These are phyloP conservation scores for Aureobasidium uvarum DNA, from an alignment of 2,329 filamentous ascomycete genomes.

Conservation along the genomic window DNA sequence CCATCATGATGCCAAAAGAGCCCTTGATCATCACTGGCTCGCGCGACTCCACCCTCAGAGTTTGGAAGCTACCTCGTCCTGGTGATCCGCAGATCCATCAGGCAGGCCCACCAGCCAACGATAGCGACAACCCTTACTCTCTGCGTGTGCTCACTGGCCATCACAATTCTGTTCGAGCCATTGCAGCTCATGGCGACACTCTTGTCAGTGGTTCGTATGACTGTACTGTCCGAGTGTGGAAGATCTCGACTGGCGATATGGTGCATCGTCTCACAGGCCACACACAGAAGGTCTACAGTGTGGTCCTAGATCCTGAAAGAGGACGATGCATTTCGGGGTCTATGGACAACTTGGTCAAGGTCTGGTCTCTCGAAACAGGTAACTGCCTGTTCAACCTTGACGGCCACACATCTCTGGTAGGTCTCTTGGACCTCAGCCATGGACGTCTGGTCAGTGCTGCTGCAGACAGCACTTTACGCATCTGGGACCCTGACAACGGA, in stretches of 20 bases:
- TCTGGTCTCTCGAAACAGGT: constrained; percentile 91
- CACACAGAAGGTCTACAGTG: constrained; percentile 91
- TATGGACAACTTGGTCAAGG: constrained; percentile 97
- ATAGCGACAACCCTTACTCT: constrained; percentile 89
- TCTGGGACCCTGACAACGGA: constrained; percentile 94
- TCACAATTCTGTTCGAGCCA: constrained; percentile 89
- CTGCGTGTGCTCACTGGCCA: constrained; percentile 84
- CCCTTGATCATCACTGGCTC: constrained; percentile 97
- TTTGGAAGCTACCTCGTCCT: constrained; percentile 87
- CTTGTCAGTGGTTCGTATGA: constrained; percentile 98
- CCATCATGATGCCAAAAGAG: constrained; percentile 88
- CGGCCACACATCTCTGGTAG: constrained; percentile 88
- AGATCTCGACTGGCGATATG: constrained; percentile 89
- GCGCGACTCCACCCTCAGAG: constrained; percentile 85
- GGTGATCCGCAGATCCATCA: constrained; percentile 77
- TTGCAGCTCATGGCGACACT: constrained; percentile 90
- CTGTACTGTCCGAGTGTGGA: constrained; percentile 92
- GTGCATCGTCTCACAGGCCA: constrained; percentile 83
- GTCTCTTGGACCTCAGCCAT: constrained; percentile 82
- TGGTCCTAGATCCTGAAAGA: constrained; percentile 86
- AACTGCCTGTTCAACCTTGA: constrained; percentile 84
- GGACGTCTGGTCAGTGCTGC: constrained; percentile 92
- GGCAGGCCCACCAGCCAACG: constrained; percentile 68
- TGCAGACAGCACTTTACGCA: constrained; percentile 89
- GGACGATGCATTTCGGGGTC: constrained; percentile 97